These are phyloP conservation scores for Coffea canephora DNA, from an alignment of 257 asterid genomes.

Conservation along the genomic window DNA sequence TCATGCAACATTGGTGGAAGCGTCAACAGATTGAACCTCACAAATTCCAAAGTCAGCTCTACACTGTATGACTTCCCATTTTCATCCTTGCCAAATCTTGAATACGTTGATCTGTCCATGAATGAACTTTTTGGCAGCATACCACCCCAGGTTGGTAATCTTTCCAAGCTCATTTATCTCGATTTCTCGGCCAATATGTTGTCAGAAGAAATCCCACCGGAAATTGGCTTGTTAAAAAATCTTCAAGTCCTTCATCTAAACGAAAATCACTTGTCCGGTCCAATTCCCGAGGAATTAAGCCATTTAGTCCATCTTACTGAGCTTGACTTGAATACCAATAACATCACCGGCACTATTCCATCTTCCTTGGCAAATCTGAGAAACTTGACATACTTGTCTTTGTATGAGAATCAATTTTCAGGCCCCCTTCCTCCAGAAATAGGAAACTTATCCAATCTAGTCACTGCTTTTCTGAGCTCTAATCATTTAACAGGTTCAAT, in stretches of 20 bases:
- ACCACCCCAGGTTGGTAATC: constrained; percentile 15
- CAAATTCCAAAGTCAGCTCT: not conserved
- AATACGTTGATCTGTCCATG: constrained; percentile 10
- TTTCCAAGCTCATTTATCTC: constrained; percentile 5
- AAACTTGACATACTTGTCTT: not conserved
- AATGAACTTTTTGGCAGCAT: constrained; percentile 18
- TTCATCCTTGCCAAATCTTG: constrained; percentile 23
- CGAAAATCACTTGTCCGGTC: not conserved
- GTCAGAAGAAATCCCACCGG: not conserved
- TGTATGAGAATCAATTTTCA: not conserved
- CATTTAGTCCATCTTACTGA: not conserved
- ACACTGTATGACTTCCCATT: constrained; percentile 26
- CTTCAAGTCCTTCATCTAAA: not conserved
- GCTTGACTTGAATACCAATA: not conserved
- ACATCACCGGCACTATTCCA: not conserved
- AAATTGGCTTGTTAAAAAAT: not conserved
- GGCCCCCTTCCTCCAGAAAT: constrained; percentile 15
- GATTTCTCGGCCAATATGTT: constrained; percentile 9
- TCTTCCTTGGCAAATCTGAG: not conserved
- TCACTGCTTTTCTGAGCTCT: not conserved
- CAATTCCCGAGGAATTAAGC: constrained; percentile 20
- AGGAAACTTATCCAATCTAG: not conserved
- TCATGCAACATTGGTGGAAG: constrained; percentile 4
- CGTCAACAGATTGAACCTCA: constrained; percentile 12
- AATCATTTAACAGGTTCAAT: not conserved